A percentile compares a stretch with the other conserved stretches of the same genome.
Conservation (phyloP, 202 grass and related monocot genomes). For the Carex sylvatica region DNA sequence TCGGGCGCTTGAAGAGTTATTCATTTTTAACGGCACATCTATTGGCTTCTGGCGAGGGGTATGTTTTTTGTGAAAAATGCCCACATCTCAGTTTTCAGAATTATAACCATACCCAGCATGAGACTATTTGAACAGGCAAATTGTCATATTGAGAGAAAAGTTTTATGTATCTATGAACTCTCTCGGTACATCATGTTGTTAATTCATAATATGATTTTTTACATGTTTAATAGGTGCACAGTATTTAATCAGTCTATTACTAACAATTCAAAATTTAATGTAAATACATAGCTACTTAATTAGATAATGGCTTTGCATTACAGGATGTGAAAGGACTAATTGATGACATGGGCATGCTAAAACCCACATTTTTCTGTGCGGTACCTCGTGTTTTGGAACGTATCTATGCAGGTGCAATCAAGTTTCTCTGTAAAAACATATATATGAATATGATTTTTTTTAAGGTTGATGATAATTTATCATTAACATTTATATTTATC, state of each 20-base stretch:
- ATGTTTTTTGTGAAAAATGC: neutral
- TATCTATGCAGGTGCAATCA: neutral
- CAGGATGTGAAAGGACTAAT: neutral
- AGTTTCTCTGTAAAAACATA: neutral
- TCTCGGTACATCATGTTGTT: neutral
- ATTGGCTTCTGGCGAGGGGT: slow-evolving; percentile 96
- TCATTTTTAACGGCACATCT: slow-evolving; percentile 72
- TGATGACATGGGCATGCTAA: neutral
- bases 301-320: too few species aligned
- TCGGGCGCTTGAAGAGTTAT: slow-evolving; percentile 69
- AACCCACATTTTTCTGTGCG: neutral
- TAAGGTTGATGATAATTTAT: too few species aligned
- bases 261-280: neutral
- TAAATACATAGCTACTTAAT: neutral
- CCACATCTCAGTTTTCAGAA: slow-evolving; percentile 7
- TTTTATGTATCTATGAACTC: neutral
- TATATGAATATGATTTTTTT: too few species aligned
- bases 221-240: neutral
- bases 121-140: neutral
- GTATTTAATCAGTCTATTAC: neutral
- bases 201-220: neutral
- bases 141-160: slow-evolving; percentile 1
- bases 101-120: neutral
- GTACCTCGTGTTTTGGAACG: neutral
- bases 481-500: too few species aligned